Base-by-base conservation (phyloP, 2,329 filamentous ascomycete species). In the Exophiala lecanii-corni region DNA sequence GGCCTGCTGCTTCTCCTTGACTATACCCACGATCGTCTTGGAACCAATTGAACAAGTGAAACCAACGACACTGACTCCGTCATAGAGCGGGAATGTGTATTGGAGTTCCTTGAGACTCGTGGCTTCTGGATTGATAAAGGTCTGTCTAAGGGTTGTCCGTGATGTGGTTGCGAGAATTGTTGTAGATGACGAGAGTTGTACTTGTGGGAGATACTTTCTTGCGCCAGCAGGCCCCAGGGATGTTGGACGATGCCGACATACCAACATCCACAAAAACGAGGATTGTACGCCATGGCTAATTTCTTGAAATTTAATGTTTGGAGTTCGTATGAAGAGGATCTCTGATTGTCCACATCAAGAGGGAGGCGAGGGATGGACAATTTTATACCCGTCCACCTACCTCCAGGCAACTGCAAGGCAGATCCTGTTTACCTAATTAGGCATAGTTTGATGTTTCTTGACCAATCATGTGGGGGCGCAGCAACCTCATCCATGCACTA, bases 21-120 rank as follows among this genome's bases (percentile, higher is more conserved):
- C 82, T 9, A 81, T 61, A 10, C 84, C 83, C 2, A 69, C 68
- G 12, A 76, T 68, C 9, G 59, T 54, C 15, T 78, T 75, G 21
- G 71, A 64, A 23, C 74, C 80, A 35, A 88, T 70, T 10, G 68
- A 75, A 62, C 82, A 87, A 3, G 69, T 74, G 51, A 88, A 89
- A 3, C 68, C 72, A 5, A 82, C 80, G 1, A 89, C 78, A 5
- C 78, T 82, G 12, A 85, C 79, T 7, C 84, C 83, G 56, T 86
- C 81, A 50, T 82, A 85, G 0, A 89, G 69, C 0, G 84, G 84
- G 49, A 89, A 88, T 0, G 73, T 73, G 58, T 89, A 89, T 10
- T 70, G 68, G 12, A 79, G 72, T 56, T 86, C 68, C 6, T 68
- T 57, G 46, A 81, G 73, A 2, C 57, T 57, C 7, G 65, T 59